phyloP scores from a whole-genome alignment of 2,329 filamentous ascomycete genomes.

The Penicillium fuscoglaucum region DNA sequence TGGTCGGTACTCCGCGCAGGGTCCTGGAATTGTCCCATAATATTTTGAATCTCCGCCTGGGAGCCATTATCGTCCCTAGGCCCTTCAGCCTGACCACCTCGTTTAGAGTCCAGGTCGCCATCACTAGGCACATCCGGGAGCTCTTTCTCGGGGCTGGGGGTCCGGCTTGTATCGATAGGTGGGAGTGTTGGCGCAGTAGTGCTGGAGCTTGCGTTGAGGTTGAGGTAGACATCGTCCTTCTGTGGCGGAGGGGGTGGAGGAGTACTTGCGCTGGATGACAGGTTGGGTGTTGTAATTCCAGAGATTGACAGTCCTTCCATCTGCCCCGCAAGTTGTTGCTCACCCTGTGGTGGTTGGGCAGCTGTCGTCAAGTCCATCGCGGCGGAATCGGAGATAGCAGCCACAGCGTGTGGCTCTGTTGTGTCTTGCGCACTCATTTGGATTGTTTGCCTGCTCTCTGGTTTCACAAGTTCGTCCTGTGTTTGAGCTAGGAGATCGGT shows the following conservation, averaged over 20 bases:
- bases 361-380: constrained; percentile 7
- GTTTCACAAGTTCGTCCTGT: constrained; percentile 22
- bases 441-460: constrained; percentile 11
- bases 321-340: constrained; percentile 30
- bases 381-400: constrained; percentile 1
- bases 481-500: constrained; percentile 19
- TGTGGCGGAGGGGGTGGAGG: constrained; percentile 48
- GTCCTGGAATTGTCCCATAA: constrained; percentile 94
- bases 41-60: constrained; percentile 86
- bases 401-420: constrained; percentile 1
- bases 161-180: constrained; percentile 40
- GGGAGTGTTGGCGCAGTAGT: constrained; percentile 38
- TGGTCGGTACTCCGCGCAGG: constrained; percentile 68
- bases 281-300: constrained; percentile 21
- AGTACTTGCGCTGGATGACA: constrained; percentile 19
- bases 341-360: constrained; percentile 15
- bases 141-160: constrained; percentile 40
- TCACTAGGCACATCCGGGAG: constrained; percentile 39
- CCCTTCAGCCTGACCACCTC: constrained; percentile 58
- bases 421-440: constrained; percentile 18
- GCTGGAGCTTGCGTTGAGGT: constrained; percentile 50
- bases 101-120: constrained; percentile 44
- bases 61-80: constrained; percentile 66
- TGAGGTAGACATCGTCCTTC: constrained; percentile 55
- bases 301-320: constrained; percentile 37